A percentile compares a stretch with the other conserved stretches of the same genome.
Evolutionary conservation across 2,329 filamentous ascomycete species (phyloP).

Genomic region (Pseudonectria foliicola): DNA sequence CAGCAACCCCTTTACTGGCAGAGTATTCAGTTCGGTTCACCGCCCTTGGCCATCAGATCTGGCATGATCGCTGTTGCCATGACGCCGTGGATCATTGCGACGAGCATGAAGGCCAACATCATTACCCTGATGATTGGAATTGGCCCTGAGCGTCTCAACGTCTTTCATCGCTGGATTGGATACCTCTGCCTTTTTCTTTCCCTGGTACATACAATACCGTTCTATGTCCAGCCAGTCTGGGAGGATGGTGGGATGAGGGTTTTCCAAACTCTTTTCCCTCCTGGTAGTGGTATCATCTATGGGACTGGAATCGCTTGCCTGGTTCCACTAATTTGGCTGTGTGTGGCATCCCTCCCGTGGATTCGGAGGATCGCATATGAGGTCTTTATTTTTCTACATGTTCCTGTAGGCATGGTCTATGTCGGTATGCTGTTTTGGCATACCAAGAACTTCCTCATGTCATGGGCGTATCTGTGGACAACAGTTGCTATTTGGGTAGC

Average conservation of each 20-base stretch:
- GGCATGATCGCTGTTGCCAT: slow-evolving; percentile 91
- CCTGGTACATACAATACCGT: slow-evolving; percentile 79
- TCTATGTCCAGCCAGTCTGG: slow-evolving; percentile 84
- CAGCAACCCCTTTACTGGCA: slow-evolving; percentile 85
- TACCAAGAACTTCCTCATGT: slow-evolving; percentile 83
- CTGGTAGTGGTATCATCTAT: slow-evolving; percentile 64
- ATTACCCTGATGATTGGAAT: slow-evolving; percentile 81
- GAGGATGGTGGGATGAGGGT: slow-evolving; percentile 66
- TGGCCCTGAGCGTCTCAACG: slow-evolving; percentile 84
- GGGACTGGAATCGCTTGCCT: slow-evolving; percentile 79
- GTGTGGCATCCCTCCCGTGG: slow-evolving; percentile 73
- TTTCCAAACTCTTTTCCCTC: slow-evolving; percentile 63
- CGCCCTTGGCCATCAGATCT: slow-evolving; percentile 75
- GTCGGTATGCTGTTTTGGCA: slow-evolving; percentile 91
- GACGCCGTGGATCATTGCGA: slow-evolving; percentile 85
- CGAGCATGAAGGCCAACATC: slow-evolving; percentile 86
- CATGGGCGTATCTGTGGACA: slow-evolving; percentile 82
- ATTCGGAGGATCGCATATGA: slow-evolving; percentile 77
- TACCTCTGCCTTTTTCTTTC: slow-evolving; percentile 80
- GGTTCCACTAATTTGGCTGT: slow-evolving; percentile 75
- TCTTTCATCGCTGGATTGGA: slow-evolving; percentile 85
- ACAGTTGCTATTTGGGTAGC: slow-evolving; percentile 71
- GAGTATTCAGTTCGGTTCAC: slow-evolving; percentile 80
- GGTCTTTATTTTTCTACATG: slow-evolving; percentile 73
- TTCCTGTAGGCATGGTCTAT: slow-evolving; percentile 74